These are phyloP conservation scores for Straminergon stramineum DNA, from an alignment of 225 moss, liverwort and hornwort species.

Conservation along the genomic window DNA sequence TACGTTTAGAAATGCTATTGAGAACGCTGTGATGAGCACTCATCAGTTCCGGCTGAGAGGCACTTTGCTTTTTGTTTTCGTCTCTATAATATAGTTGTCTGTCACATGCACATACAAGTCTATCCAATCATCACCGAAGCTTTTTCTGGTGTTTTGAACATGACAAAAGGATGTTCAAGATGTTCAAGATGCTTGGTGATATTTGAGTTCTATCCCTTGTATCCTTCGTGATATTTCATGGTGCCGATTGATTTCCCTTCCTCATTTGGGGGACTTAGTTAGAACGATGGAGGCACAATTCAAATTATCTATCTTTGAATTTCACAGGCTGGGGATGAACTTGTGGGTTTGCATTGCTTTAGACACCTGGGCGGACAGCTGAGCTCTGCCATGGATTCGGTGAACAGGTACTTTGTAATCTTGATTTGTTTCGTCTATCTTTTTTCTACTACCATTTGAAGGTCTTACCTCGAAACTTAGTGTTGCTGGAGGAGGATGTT, in stretches of 20 bases:
- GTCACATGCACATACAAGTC: not conserved
- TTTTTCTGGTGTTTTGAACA: not conserved
- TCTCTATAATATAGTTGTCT: not conserved
- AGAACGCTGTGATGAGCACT: not conserved
- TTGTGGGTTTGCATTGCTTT: constrained; percentile 96
- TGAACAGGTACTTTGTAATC: constrained; percentile 59
- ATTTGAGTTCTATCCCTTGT: not conserved
- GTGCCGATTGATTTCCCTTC: not conserved
- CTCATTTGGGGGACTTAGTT: not conserved
- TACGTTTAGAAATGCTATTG: not conserved
- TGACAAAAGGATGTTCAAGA: not conserved
- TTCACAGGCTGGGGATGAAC: constrained; percentile 85
- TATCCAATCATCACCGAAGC: not conserved
- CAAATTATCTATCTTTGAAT: not conserved
- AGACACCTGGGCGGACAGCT: constrained; percentile 81
- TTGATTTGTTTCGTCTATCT: not conserved
- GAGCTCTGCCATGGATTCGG: constrained; percentile 79
- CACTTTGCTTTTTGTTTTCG: not conserved
- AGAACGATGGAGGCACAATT: not conserved
- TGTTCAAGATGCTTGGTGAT: not conserved
- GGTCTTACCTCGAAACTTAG: not conserved
- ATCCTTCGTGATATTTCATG: not conserved
- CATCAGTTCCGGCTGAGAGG: not conserved
- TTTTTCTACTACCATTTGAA: not conserved
- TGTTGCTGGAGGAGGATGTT: not conserved